Conservation (phyloP, 805 yeast genomes). For the Kodamaea fukazawae region DNA sequence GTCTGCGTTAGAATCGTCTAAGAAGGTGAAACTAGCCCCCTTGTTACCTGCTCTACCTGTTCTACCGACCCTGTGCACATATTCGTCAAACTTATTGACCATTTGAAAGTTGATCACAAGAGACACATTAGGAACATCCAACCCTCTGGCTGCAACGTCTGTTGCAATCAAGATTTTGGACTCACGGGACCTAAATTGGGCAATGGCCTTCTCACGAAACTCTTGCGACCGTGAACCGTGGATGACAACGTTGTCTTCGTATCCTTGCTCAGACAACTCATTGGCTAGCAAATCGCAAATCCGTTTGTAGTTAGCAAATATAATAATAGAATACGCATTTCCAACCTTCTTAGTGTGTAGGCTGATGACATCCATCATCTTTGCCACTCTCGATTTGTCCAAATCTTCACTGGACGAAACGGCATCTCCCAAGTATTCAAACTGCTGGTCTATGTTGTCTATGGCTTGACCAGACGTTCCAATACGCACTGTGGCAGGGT, state of each 20-base stretch:
- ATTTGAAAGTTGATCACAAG: constrained; percentile 85
- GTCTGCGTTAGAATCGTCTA: constrained; percentile 55
- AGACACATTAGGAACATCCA: constrained; percentile 85
- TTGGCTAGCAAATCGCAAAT: constrained; percentile 66
- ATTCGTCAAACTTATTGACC: constrained; percentile 74
- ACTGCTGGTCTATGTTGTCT: constrained; percentile 67
- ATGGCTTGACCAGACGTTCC: constrained; percentile 67
- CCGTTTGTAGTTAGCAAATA: constrained; percentile 77
- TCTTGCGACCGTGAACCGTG: constrained; percentile 89
- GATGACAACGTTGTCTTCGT: constrained; percentile 52
- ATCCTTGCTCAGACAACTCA: constrained; percentile 41
- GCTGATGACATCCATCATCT: constrained; percentile 37
- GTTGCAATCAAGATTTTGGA: constrained; percentile 79
- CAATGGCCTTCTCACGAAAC: constrained; percentile 76
- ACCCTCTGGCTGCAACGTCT: constrained; percentile 94
- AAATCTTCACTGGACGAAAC: constrained; percentile 30
- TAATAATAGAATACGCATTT: constrained; percentile 49
- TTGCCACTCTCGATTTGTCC: constrained; percentile 38
- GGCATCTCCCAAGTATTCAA: constrained; percentile 34
- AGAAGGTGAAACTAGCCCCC: constrained; percentile 75
- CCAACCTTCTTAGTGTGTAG: constrained; percentile 40
- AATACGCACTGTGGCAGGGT: constrained; percentile 63
- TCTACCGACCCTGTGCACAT: constrained; percentile 91
- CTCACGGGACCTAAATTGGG: constrained; percentile 51
- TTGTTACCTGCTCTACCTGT: constrained; percentile 91